Percentiles rank a stretch among this genome's conserved stretches.
Conservation (phyloP, 208 protist genomes). For the Trypanosoma brucei region DNA sequence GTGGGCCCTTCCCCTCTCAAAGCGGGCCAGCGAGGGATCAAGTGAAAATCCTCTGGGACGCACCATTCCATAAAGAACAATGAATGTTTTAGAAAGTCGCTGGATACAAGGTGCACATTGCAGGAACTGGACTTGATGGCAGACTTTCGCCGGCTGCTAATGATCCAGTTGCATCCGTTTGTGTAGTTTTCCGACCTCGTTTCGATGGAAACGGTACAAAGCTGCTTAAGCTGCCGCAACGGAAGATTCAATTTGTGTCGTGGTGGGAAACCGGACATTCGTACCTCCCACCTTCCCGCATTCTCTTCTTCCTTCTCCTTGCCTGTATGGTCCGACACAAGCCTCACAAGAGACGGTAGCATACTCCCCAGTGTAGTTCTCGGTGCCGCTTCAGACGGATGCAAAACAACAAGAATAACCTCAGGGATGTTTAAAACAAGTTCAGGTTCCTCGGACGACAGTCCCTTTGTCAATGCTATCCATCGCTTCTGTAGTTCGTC, state of each 20-base stretch:
- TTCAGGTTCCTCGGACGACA: background rate
- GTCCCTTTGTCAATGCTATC: background rate
- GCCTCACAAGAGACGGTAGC: constrained; percentile 15
- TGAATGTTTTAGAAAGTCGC: constrained; percentile 27
- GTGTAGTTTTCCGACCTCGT: background rate
- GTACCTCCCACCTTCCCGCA: background rate
- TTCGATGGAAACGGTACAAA: background rate
- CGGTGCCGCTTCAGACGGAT: background rate
- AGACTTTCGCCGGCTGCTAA: background rate
- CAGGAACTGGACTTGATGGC: constrained; percentile 8
- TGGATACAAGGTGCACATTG: constrained; percentile 14
- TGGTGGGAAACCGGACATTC: constrained; percentile 18
- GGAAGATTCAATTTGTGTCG: constrained; percentile 5
- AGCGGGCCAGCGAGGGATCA: background rate
- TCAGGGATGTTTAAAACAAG: constrained; percentile 6
- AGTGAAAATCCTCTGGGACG: constrained; percentile 24
- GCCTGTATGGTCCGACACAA: background rate
- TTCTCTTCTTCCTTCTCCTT: background rate
- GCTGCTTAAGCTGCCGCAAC: constrained; percentile 1
- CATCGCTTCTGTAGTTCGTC: constrained; percentile 7
- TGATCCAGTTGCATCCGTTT: background rate
- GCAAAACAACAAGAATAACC: constrained; percentile 19
- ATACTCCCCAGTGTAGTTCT: constrained; percentile 4
- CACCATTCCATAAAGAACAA: constrained; percentile 36
- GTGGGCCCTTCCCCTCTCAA: constrained; percentile 1